Evolutionary conservation across 768 basidiomycete species (phyloP), one percentile per base, ranked within the genome.

Genomic region (Russula virescens): DNA sequence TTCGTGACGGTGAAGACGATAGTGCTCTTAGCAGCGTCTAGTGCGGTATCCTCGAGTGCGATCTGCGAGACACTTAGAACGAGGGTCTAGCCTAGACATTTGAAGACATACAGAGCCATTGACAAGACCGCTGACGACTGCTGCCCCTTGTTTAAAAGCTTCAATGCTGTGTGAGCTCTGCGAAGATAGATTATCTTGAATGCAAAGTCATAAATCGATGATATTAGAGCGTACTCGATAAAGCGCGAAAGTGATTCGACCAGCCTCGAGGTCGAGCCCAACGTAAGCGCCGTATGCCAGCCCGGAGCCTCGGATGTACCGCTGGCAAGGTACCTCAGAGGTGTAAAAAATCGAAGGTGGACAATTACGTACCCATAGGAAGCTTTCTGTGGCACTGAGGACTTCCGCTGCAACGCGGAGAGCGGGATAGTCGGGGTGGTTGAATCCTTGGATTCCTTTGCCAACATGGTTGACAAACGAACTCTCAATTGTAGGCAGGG

Each of bases 401-500:
- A 94, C 84, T 67, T 95, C 90, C 2, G 86, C 75, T 5, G 94
- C 86, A n/a, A 98, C 82, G 23, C 87, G 82, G 28, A 96, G 75
- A n/a, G 87, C 88, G 3, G 96, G 87, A 68, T 87, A 87, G 63
- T 95, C 92, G 7, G 87, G 84, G 70, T 96, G 87, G 58, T 84
- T 75, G 72, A 88, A 94, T 26, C 92, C 90, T 70, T 80, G 78
- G 43, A 94, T 86, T 31, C 88, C 86, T 71, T 87, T 91, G 0
- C 90, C 81, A 9, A 84, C 86, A 71, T 94, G 88, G 11, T 78
- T 83, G 21, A 84, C 88, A 72, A 86, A 98, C 2, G 91, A 89
- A 69, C 93, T 96, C 75, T 99, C 97, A 64, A 98, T 96, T 5
- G 93, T 94, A 1, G 94, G 88, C 61, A 98, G 81, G 64, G 91